Conservation (phyloP, 345 rosid species). For the Punica granatum region DNA sequence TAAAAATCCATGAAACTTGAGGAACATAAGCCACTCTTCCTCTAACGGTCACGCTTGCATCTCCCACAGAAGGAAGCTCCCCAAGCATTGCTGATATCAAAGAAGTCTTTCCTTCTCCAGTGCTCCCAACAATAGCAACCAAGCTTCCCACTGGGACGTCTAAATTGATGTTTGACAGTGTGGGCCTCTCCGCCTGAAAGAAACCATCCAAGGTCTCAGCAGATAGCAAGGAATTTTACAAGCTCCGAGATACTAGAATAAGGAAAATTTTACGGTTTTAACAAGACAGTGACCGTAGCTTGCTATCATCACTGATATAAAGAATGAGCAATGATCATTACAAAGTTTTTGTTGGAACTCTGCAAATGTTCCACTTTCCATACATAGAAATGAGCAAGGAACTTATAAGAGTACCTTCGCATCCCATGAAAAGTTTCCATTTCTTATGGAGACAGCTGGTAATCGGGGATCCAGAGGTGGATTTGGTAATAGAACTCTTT, state of each 20-base stretch:
- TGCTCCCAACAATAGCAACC: constrained; percentile 94
- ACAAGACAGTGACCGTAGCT: not conserved
- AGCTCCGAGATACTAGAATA: not conserved
- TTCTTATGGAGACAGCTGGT: constrained; percentile 76
- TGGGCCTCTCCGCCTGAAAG: constrained; percentile 76
- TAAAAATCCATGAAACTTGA: constrained; percentile 98
- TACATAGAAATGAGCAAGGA: not conserved
- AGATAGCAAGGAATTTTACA: not conserved
- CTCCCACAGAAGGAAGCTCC: constrained; percentile 79
- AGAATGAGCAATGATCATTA: not conserved
- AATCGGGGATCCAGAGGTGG: constrained; percentile 65
- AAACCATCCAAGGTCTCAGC: constrained; percentile 13
- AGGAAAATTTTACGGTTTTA: not conserved
- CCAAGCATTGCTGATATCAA: constrained; percentile 97
- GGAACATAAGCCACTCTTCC: constrained; percentile 96
- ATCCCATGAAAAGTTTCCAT: constrained; percentile 96
- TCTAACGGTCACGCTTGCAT: constrained; percentile 58
- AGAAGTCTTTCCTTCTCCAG: constrained; percentile 99
- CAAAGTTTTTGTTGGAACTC: not conserved
- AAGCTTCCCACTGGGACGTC: constrained; percentile 84
- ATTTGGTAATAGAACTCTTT: constrained; percentile 86
- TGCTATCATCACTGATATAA: not conserved
- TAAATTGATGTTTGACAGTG: constrained; percentile 79
- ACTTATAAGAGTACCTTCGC: constrained; percentile 42
- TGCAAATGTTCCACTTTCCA: not conserved